Evolutionary conservation across 768 basidiomycete genomes (phyloP), one percentile per base, ranked within the genome.

Genomic region (Amanita polypyramis): DNA sequence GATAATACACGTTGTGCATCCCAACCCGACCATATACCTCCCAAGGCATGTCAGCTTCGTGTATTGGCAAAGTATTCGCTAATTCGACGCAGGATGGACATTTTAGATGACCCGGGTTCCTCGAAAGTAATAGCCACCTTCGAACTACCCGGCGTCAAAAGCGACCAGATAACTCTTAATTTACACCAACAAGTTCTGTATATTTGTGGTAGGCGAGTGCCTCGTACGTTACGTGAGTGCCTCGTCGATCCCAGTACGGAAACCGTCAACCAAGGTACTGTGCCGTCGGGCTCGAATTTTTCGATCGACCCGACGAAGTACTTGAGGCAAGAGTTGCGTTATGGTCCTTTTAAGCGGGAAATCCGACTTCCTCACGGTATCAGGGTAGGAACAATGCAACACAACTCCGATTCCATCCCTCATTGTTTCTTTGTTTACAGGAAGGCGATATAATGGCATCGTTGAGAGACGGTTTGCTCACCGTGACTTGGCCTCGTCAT

Each of bases 131-230:
- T 61, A 2, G 71, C 68, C 4, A 61, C 68, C 5, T 66, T 73
- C 45, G 74, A 75, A 51, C 53, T 75, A 11, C 74, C 74, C 29
- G 74, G 72, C 14, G 64, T 75, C 39, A 64, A 61, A 40, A 64
- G 57, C 7, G 53, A 56, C 10, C 63, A 70, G 23, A 58, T 75
- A 0, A 48, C 59, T 0, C 52, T 74, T 2, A 53, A 58, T n/a
- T 58, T 72, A 8, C 62, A 59, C 14, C 62, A 63, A 0, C 63
- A 60, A 0, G 47, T 73, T n/a, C 43, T 66, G 11, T 53, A 73
- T 9, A 47, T 55, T 2, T 70, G 70, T 27, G 58, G 60, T 29
- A 64, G 70, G 35, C 54, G 51, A 5, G 53, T 60, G 12, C 59
- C 61, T 0, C 51, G 54, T 50, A 34, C 25, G 45, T n/a, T 33